Evolutionary conservation across 768 basidiomycete genomes (phyloP), one percentile per base, ranked within the genome.

Genomic region (Pilatotrama ljubarskyi): DNA sequence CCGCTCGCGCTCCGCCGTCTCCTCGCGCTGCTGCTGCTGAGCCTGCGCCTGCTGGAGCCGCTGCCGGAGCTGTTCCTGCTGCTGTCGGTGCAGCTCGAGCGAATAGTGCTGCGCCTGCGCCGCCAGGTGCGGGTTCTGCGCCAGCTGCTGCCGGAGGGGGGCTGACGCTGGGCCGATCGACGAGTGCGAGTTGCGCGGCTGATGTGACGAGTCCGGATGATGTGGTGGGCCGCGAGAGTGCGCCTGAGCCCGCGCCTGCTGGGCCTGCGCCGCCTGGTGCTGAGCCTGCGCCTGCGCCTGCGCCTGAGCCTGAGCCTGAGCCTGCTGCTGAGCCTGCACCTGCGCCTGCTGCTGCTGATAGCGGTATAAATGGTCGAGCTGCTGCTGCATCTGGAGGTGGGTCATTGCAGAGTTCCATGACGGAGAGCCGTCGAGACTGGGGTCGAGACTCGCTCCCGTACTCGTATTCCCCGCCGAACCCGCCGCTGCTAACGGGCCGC

Each of bases 351-450:
- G 68, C 51, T 61, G 65, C 69, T 70, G 72, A 64, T 66, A 75
- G 62, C 63, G 76, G 69, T 81, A 82, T 63, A 79, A 82, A 75
- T 73, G 79, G 63, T 76, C 77, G 79, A 75, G 76, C 55, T 73
- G 75, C 54, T 70, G 73, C 69, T 65, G 73, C 69, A 76, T 77
- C 73, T 72, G 73, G 73, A 74, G 74, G 75, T 71, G 78, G 71
- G 78, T 88, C 88, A 82, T 91, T 90, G 83, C 90, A 91, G 81
- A 92, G 87, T 66, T 92, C 90, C 88, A 91, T 83, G 82, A 92
- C 86, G 74, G 86, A 81, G 82, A 92, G 84, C 61, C 90, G 77
- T 67, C 90, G 82, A 76, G 87, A 89, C 69, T 88, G 85, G 63
- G 90, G 90, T 68, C 90, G 80, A 68, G 87, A 90, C 65, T 90